Evolutionary conservation across 441 rosid species (phyloP).

Genomic region (Gossypium gossypioides): DNA sequence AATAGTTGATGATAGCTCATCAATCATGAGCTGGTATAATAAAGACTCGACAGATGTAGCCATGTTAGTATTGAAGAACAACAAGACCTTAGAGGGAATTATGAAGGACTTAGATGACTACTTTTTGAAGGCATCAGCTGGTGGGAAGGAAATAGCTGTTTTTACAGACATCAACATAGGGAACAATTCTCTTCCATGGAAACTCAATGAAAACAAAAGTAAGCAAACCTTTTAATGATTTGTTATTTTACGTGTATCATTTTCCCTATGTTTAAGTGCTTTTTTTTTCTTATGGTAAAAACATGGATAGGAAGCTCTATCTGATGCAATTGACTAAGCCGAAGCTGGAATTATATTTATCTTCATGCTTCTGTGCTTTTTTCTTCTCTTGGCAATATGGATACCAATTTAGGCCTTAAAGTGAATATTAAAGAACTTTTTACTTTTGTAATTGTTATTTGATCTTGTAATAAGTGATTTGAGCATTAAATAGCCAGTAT

Average conservation of each 20-base stretch:
- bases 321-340: neutral
- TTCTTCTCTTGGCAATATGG: neutral
- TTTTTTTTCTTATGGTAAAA: neutral
- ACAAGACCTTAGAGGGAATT: slow-evolving; percentile 62
- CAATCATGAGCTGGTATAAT: slow-evolving; percentile 42
- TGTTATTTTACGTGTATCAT: neutral
- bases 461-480: neutral
- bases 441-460: neutral
- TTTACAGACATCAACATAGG: slow-evolving; percentile 52
- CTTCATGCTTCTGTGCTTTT: neutral
- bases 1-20: slow-evolving; percentile 47
- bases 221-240: slow-evolving; percentile 18
- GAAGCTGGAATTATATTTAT: neutral
- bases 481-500: neutral
- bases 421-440: neutral
- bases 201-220: slow-evolving; percentile 55
- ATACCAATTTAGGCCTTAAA: neutral
- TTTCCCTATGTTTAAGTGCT: neutral
- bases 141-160: slow-evolving; percentile 65
- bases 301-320: neutral
- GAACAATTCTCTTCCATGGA: slow-evolving; percentile 39
- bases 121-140: slow-evolving; percentile 73
- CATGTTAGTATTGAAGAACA: slow-evolving; percentile 35
- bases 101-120: slow-evolving; percentile 71
- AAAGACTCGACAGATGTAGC: slow-evolving; percentile 36